phyloP scores from a whole-genome alignment of 345 rosid species.

The Abelmoschus esculentus region DNA sequence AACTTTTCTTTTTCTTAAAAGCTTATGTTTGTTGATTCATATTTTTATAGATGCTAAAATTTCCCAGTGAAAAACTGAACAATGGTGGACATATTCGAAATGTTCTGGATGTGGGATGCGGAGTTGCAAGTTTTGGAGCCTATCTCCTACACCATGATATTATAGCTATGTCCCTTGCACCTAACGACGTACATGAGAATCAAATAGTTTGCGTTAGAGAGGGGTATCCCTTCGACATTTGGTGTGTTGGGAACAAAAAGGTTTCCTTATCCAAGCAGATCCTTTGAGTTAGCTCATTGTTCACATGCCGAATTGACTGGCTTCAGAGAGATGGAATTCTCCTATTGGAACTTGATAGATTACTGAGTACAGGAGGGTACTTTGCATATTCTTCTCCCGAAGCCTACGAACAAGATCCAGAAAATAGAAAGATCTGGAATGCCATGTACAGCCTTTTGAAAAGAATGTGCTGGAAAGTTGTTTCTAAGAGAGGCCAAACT shows the following conservation, averaged over 20 bases:
- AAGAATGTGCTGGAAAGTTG: constrained; percentile 94
- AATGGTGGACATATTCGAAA: constrained; percentile 73
- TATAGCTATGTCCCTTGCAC: constrained; percentile 90
- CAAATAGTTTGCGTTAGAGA: constrained; percentile 92
- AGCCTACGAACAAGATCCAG: constrained; percentile 85
- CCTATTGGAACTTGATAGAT: constrained; percentile 82
- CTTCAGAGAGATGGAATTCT: constrained; percentile 94
- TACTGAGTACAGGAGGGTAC: constrained; percentile 94
- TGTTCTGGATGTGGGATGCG: constrained; percentile 97
- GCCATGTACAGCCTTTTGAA: constrained; percentile 69
- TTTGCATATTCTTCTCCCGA: constrained; percentile 98
- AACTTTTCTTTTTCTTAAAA: background rate
- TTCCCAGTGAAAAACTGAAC: constrained; percentile 76
- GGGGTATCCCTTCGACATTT: constrained; percentile 90
- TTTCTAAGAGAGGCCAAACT: constrained; percentile 64
- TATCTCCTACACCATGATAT: constrained; percentile 82
- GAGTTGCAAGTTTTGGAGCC: constrained; percentile 98
- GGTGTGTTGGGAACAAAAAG: constrained; percentile 94
- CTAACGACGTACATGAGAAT: constrained; percentile 95
- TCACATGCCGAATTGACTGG: constrained; percentile 97
- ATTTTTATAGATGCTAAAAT: constrained; percentile 79
- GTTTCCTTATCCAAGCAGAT: constrained; percentile 93
- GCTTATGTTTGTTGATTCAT: background rate
- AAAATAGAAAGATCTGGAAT: constrained; percentile 70
- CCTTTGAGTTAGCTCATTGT: constrained; percentile 94